Conservation (phyloP, 179 eudicot species). For the Spergularia azorica region DNA sequence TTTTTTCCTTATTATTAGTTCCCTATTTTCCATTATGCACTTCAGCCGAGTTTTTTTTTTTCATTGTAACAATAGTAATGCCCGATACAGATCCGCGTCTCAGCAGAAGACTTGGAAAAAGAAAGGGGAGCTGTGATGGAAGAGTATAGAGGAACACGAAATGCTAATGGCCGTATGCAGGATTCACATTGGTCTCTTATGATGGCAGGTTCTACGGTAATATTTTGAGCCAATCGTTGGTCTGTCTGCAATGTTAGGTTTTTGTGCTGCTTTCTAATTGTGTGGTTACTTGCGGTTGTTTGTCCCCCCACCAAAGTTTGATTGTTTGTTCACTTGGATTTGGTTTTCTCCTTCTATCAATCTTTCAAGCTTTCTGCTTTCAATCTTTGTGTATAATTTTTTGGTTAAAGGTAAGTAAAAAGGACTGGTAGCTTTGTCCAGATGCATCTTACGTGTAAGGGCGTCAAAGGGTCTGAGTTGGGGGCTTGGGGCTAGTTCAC, state of each 20-base stretch:
- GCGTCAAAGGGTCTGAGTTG: too few relatives aligned
- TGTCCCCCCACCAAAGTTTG: neutral
- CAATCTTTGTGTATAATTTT: neutral
- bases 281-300: neutral
- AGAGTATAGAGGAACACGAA: slow-evolving; percentile 78
- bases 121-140: slow-evolving; percentile 99
- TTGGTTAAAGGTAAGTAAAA: neutral
- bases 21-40: slow-evolving; percentile 3
- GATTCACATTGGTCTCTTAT: slow-evolving; percentile 85
- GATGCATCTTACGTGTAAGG: neutral
- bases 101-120: slow-evolving; percentile 79
- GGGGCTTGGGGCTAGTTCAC: too few relatives aligned
- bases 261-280: neutral
- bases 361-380: neutral
- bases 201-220: slow-evolving; percentile 95
- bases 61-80: slow-evolving; percentile 3
- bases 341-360: neutral
- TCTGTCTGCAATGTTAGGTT: neutral
- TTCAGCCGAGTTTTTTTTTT: neutral
- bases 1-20: neutral
- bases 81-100: slow-evolving; percentile 62
- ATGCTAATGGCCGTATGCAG: slow-evolving; percentile 92
- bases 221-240: neutral
- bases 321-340: neutral
- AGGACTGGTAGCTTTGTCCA: neutral